These are phyloP conservation scores for Phytophthora fragariaefolia DNA, from an alignment of 352 stramenopile species.

Conservation along the genomic window DNA sequence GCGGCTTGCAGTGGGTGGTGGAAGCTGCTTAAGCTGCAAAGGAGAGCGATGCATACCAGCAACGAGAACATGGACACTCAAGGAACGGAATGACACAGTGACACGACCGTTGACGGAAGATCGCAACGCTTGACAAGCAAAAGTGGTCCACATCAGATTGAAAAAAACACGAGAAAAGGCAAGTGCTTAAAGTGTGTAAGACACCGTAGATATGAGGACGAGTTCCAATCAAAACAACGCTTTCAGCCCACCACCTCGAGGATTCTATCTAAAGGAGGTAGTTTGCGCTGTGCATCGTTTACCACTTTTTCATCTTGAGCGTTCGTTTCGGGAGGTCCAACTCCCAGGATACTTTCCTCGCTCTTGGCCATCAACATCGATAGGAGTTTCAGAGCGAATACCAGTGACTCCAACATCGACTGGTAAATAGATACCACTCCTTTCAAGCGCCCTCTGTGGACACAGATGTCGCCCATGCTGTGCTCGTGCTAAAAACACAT, in stretches of 20 bases:
- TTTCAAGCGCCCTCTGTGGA: too few species aligned
- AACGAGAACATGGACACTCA: conserved; percentile 15
- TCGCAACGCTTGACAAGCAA: conserved; percentile 32
- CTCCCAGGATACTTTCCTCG: neutral
- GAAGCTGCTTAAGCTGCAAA: conserved; percentile 17
- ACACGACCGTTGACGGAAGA: conserved; percentile 40
- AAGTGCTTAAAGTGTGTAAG: too few species aligned
- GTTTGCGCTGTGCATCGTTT: neutral
- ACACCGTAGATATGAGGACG: too few species aligned
- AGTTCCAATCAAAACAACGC: too few species aligned
- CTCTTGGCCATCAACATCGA: too few species aligned
- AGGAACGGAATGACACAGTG: neutral
- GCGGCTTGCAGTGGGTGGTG: neutral
- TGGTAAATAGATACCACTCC: too few species aligned
- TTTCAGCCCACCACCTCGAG: neutral
- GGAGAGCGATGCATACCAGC: conserved; percentile 11
- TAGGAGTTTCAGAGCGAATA: too few species aligned
- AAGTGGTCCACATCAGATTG: conserved; percentile 20
- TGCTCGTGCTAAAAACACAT: too few species aligned
- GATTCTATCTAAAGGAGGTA: neutral
- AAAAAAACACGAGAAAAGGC: too few species aligned
- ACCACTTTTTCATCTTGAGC: neutral
- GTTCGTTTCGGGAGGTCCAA: neutral
- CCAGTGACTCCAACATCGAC: too few species aligned
- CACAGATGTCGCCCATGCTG: too few species aligned